Base-by-base conservation (phyloP, 2,329 filamentous ascomycete genomes). In the Dothidotthia symphoricarpi region DNA sequence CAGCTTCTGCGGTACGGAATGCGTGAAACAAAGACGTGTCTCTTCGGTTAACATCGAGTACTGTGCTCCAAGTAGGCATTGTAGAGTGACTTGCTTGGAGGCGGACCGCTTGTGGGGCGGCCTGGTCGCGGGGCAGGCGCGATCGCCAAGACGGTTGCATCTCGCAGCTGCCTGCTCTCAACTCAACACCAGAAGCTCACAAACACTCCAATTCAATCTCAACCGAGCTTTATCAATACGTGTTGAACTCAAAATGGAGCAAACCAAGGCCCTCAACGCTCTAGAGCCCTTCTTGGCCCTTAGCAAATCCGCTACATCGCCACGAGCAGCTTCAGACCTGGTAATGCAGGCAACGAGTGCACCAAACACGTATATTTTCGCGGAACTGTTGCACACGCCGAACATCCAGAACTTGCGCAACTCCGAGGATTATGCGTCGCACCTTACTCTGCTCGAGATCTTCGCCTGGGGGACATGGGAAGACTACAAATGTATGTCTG, bases 381-480 rank as follows among this genome's bases (percentile, higher is more conserved):
- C 86, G 52, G 91, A 97, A 71, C 83, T 98, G n/a, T 82, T 98
- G 25, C 78, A 86, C 55, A 82, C 83, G 1, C 81, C 86, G 0
- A 82, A 88, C 55, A 82, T 97, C 51, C 86, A 93, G 67, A 76
- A 80, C 10, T 81, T 97, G 29, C 68, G 74, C 16, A 69, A 69
- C 26, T 74, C 80, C n/a, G 63, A 75, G 24, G 85, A 94, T 32
- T 80, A 84, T 56, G 70, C 75, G 6, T 55, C 67, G 27, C 72
- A 88, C 67, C 75, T 93, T 34, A 79, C 74, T 2, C 77, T 95
- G 11, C 83, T 98, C 29, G 78, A 90, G 67, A 83, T 94, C 57
- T 98, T 98, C 69, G 87, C 89, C 42, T 88, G 93, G 75, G 93
- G 91, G 44, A 95, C 88, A 43, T 96, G 88, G 74, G 72, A 78